Percentiles rank a stretch among this genome's conserved stretches.
Conservation (phyloP, 1,284 basidiomycete genomes). For the Limonomyces culmigenus region DNA sequence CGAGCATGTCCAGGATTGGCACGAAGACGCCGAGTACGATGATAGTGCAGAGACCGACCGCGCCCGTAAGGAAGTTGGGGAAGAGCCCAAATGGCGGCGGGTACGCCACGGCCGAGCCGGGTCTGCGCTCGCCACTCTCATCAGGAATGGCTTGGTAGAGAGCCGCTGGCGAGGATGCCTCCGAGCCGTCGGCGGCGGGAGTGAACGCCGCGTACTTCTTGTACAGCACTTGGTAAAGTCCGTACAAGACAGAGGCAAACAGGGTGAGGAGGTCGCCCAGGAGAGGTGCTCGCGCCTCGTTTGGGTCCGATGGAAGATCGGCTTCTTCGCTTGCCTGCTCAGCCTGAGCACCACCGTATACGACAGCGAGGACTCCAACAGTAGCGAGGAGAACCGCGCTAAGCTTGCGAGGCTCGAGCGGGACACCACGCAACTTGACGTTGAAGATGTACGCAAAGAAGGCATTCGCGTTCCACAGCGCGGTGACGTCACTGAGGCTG, state of each 20-base stretch:
- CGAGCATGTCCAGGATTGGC: constrained; percentile 45
- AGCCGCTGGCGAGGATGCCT: constrained; percentile 9
- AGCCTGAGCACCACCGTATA: constrained; percentile 51
- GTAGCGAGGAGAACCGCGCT: constrained; percentile 62
- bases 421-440: constrained; percentile 37
- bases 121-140: constrained; percentile 2
- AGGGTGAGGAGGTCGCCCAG: constrained; percentile 62
- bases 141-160: constrained; percentile 20
- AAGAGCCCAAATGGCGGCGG: constrained; percentile 65
- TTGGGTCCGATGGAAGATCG: constrained; percentile 18
- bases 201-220: constrained; percentile 60
- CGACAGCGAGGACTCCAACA: constrained; percentile 50
- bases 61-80: constrained; percentile 54
- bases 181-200: constrained; percentile 27
- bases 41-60: constrained; percentile 51
- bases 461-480: constrained; percentile 74
- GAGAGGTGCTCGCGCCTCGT: too few species aligned
- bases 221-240: constrained; percentile 67
- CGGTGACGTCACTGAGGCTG: constrained; percentile 66
- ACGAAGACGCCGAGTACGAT: constrained; percentile 54
- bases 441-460: constrained; percentile 69
- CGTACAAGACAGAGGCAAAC: constrained; percentile 49
- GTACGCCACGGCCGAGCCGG: constrained; percentile 9
- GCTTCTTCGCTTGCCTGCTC: constrained; percentile 6
- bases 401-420: constrained; percentile 47